A percentile compares a stretch with the other conserved stretches of the same genome.
These are phyloP conservation scores for Ophiostoma fasciatum DNA, from an alignment of 2,329 filamentous ascomycete genomes.

Conservation along the genomic window DNA sequence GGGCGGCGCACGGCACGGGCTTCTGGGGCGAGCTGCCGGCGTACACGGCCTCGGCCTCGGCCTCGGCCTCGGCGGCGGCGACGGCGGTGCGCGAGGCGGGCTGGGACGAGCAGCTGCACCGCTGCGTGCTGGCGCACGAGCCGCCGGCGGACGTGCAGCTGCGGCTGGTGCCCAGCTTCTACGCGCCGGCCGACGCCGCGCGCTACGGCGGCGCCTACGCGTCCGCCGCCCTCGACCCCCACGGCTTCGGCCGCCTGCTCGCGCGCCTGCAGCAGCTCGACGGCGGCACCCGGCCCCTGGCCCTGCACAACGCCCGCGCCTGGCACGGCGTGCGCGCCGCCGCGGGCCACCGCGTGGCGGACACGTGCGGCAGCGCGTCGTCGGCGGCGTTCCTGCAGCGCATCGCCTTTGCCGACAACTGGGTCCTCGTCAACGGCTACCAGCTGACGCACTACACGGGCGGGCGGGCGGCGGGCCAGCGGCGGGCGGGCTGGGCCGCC, in stretches of 20 bases:
- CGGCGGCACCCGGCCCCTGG: slow-evolving; percentile 24
- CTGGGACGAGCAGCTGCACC: slow-evolving; percentile 28
- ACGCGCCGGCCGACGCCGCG: slow-evolving; percentile 22
- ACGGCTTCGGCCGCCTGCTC: neutral
- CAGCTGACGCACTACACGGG: slow-evolving; percentile 27
- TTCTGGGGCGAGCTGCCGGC: slow-evolving; percentile 2
- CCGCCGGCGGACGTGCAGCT: slow-evolving; percentile 21
- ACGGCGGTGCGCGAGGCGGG: slow-evolving; percentile 12
- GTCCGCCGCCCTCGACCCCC: slow-evolving; percentile 3
- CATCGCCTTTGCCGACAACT: slow-evolving; percentile 29
- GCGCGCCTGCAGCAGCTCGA: slow-evolving; percentile 19
- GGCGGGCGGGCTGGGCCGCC: no score
- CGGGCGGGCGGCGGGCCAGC: slow-evolving; percentile 12
- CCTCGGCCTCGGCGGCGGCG: slow-evolving; percentile 1
- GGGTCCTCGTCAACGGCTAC: slow-evolving; percentile 33
- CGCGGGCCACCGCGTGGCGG: slow-evolving; percentile 26
- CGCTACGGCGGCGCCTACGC: slow-evolving; percentile 16
- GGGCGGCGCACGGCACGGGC: neutral
- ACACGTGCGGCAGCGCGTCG: slow-evolving; percentile 29
- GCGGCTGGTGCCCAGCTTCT: slow-evolving; percentile 28
- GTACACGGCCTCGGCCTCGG: neutral
- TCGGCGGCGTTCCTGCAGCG: slow-evolving; percentile 33
- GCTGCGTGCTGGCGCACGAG: slow-evolving; percentile 23
- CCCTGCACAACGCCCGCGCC: slow-evolving; percentile 24
- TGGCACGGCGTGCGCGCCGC: slow-evolving; percentile 25